These are phyloP conservation scores for Cyclocybe cylindracea DNA, from an alignment of 768 basidiomycete genomes.

Conservation along the genomic window DNA sequence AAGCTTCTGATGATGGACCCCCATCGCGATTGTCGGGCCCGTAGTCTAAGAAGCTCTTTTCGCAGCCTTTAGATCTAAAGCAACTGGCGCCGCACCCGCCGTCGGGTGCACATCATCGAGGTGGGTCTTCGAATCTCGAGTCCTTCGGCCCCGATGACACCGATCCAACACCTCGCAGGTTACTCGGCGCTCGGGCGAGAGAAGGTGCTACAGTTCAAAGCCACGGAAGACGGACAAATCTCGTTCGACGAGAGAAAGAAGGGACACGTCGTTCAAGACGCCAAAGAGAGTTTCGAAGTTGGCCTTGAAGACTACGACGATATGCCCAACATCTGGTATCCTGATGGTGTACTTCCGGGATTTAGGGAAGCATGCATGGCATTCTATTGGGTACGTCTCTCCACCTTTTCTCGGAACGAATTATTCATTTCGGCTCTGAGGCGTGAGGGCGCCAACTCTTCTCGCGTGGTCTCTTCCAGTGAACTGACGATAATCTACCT, in stretches of 20 bases:
- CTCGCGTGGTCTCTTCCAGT: slow-evolving; percentile 16
- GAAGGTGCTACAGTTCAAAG: slow-evolving; percentile 37
- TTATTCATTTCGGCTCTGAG: too few relatives aligned
- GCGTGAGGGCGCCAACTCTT: slow-evolving; percentile 1
- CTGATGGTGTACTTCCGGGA: slow-evolving; percentile 50
- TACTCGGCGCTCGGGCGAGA: slow-evolving; percentile 41
- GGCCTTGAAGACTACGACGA: slow-evolving; percentile 45
- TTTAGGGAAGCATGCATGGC: slow-evolving; percentile 53
- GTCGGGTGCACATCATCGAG: slow-evolving; percentile 46
- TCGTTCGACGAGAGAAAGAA: background rate
- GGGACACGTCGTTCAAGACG: slow-evolving; percentile 23
- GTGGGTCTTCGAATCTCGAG: slow-evolving; percentile 24
- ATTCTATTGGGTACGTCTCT: slow-evolving; percentile 46
- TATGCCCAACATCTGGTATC: slow-evolving; percentile 61
- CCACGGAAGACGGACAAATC: slow-evolving; percentile 13
- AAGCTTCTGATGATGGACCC: background rate
- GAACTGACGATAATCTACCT: slow-evolving; percentile 1
- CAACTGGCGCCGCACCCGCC: slow-evolving; percentile 46
- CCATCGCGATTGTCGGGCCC: background rate
- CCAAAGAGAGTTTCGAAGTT: slow-evolving; percentile 59
- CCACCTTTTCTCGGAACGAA: too few relatives aligned
- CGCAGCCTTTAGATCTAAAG: slow-evolving; percentile 37
- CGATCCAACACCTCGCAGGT: slow-evolving; percentile 21
- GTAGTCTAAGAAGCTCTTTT: slow-evolving; percentile 41
- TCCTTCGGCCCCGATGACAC: background rate